Evolutionary conservation across 2,329 filamentous ascomycete species (phyloP).

Genomic region (Pleoardoris graminearum): DNA sequence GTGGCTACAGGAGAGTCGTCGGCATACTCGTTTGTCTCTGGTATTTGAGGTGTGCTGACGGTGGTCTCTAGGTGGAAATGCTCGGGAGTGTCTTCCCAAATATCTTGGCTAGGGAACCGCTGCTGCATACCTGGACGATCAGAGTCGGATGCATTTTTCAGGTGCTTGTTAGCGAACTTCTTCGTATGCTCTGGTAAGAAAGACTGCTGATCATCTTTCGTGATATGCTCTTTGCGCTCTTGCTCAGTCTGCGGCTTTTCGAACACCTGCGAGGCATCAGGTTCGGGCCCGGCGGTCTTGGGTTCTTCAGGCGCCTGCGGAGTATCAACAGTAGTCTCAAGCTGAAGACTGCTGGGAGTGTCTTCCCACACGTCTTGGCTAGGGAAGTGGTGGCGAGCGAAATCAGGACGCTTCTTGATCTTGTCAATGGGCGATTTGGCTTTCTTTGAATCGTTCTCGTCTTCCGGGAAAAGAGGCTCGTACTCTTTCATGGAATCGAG

Average conservation of each 20-base stretch:
- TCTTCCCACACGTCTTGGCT: conserved; percentile 98
- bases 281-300: conserved; percentile 41
- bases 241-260: conserved; percentile 57
- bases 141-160: conserved; percentile 53
- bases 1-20: conserved; percentile 34
- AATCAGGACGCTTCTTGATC: conserved; percentile 60
- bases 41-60: conserved; percentile 59
- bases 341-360: conserved; percentile 80
- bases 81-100: conserved; percentile 93
- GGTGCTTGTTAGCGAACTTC: conserved; percentile 64
- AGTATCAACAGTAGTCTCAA: conserved; percentile 77
- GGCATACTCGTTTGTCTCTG: conserved; percentile 49
- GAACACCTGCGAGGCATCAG: conserved; percentile 41
- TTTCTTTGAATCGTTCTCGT: conserved; percentile 64
- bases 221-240: conserved; percentile 49
- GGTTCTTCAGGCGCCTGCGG: conserved; percentile 65
- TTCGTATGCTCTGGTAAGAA: conserved; percentile 52
- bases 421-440: conserved; percentile 58
- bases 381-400: conserved; percentile 71
- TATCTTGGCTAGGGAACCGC: conserved; percentile 86
- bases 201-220: conserved; percentile 46
- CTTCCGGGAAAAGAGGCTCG: conserved; percentile 84
- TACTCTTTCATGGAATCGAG: conserved; percentile 91
- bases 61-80: conserved; percentile 79
- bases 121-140: conserved; percentile 59